Conservation (phyloP, 305 asterid genomes). For the Euphrasia arctica region DNA sequence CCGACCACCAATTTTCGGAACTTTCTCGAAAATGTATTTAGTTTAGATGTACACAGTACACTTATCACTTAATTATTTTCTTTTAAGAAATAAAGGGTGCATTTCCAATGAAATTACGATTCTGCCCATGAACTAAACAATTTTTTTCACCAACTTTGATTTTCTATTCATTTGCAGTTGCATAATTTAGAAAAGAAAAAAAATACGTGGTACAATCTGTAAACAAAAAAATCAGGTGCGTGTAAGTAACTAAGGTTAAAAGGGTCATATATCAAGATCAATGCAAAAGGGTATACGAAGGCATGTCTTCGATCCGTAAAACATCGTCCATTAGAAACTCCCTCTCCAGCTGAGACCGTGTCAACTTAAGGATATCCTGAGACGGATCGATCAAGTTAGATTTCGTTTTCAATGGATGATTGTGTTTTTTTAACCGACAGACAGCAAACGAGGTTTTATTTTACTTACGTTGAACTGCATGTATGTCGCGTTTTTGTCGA, state of each 20-base stretch:
- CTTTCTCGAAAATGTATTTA: constrained; percentile 18
- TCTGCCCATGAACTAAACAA: no score
- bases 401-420: not conserved
- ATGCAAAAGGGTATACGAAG: constrained; percentile 63
- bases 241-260: not conserved
- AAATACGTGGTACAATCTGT: no score
- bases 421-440: not conserved
- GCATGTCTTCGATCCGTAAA: constrained; percentile 69
- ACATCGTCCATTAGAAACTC: constrained; percentile 74
- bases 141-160: no score
- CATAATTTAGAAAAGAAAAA: no score
- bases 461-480: constrained; percentile 79
- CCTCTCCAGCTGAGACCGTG: constrained; percentile 66
- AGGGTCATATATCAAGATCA: constrained; percentile 27
- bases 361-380: constrained; percentile 61
- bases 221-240: not conserved
- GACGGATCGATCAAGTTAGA: not conserved
- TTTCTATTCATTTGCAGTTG: no score
- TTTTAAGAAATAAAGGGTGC: no score
- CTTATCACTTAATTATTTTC: no score
- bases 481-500: constrained; percentile 69
- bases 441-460: not conserved
- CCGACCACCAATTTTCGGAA: not conserved
- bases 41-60: not conserved
- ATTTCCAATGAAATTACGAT: no score